phyloP scores from a whole-genome alignment of 805 yeast species.

The Candida dajiaensis region DNA sequence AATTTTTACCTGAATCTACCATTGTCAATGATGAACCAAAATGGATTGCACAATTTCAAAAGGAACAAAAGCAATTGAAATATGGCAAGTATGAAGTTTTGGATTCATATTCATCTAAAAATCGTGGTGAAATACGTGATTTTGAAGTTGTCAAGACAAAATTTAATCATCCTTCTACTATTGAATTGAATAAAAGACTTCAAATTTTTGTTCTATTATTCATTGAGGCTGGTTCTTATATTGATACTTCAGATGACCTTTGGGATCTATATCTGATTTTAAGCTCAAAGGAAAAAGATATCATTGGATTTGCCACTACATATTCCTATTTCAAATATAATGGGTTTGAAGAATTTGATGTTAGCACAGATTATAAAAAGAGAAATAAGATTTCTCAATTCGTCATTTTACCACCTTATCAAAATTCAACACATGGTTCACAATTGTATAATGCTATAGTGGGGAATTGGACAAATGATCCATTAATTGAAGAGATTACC shows the following conservation, averaged over 20 bases:
- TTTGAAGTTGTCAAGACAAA: constrained; percentile 46
- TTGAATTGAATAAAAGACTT: constrained; percentile 57
- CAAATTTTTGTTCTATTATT: constrained; percentile 77
- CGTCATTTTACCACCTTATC: constrained; percentile 78
- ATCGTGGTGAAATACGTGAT: constrained; percentile 26
- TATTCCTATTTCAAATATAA: constrained; percentile 79
- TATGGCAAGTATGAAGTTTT: constrained; percentile 33
- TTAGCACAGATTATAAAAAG: constrained; percentile 22
- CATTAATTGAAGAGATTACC: constrained; percentile 59
- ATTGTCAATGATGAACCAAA: constrained; percentile 54
- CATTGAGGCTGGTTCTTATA: constrained; percentile 91
- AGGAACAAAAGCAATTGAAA: constrained; percentile 36
- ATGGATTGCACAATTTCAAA: constrained; percentile 56
- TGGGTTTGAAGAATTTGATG: constrained; percentile 46
- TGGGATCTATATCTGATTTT: constrained; percentile 74
- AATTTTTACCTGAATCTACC: constrained; percentile 56
- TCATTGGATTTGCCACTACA: constrained; percentile 78
- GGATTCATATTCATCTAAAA: constrained; percentile 22
- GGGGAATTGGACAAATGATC: constrained; percentile 49
- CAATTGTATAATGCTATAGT: constrained; percentile 53
- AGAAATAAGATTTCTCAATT: constrained; percentile 87
- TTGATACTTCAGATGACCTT: constrained; percentile 64
- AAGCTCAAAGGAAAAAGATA: constrained; percentile 30
- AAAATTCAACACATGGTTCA: constrained; percentile 67
- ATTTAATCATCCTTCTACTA: constrained; percentile 32